These are phyloP conservation scores for Populus simonii DNA, from an alignment of 345 rosid species.

Conservation along the genomic window DNA sequence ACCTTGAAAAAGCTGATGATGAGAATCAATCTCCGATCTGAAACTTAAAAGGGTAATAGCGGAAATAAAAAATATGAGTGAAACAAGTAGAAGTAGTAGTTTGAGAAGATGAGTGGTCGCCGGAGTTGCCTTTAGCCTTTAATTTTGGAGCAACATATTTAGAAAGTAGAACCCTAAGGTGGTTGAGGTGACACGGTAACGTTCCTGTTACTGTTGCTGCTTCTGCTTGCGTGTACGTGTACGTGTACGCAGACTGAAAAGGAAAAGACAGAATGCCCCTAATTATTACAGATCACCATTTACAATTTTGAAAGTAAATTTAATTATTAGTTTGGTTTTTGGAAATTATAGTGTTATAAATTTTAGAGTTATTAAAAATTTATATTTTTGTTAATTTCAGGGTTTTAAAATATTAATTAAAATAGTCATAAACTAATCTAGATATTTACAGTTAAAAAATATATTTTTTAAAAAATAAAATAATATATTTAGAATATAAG, in stretches of 20 bases:
- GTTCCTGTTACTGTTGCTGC: neutral
- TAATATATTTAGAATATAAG: too few species aligned
- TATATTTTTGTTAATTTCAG: too few species aligned
- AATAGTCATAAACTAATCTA: too few species aligned
- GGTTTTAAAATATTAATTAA: too few species aligned
- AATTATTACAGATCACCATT: too few species aligned
- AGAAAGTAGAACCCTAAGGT: neutral
- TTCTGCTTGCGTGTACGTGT: neutral
- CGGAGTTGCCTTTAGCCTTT: neutral
- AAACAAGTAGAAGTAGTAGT: neutral
- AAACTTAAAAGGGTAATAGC: neutral
- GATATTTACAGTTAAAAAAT: too few species aligned
- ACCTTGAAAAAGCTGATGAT: neutral
- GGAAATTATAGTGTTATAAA: too few species aligned
- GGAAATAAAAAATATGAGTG: too few species aligned
- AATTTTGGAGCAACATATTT: neutral
- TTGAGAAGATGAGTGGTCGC: neutral
- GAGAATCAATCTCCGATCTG: neutral
- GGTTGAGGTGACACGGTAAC: neutral
- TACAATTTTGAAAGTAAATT: too few species aligned
- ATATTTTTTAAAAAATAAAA: too few species aligned
- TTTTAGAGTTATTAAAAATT: too few species aligned
- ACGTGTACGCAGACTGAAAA: neutral
- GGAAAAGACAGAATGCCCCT: neutral
- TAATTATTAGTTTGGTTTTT: too few species aligned